phyloP scores from a whole-genome alignment of 352 stramenopile species.

The Phytophthora brassicae region DNA sequence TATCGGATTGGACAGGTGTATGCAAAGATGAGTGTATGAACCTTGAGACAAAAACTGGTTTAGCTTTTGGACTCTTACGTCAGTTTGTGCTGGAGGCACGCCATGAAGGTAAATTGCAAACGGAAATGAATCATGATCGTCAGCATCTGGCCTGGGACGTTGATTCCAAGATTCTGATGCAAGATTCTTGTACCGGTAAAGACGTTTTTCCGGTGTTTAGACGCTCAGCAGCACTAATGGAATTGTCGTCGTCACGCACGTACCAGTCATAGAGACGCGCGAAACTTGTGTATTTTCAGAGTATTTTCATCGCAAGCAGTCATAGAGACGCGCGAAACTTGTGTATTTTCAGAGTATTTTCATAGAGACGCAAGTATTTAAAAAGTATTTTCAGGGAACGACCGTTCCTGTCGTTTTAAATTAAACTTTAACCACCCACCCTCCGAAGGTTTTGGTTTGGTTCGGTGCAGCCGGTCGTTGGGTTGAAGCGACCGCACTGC shows the following conservation, averaged over 20 bases:
- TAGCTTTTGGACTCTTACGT: too few relatives aligned
- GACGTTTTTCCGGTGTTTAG: too few relatives aligned
- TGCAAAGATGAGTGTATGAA: too few relatives aligned
- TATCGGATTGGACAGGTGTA: too few relatives aligned
- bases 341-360: conserved; percentile 6
- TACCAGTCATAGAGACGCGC: conserved; percentile 6
- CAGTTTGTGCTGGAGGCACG: conserved; percentile 2
- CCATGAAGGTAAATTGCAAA: conserved; percentile 8
- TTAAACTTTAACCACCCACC: too few relatives aligned
- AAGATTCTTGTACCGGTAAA: conserved; percentile 3
- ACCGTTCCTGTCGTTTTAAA: too few relatives aligned
- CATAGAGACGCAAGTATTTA: conserved; percentile 13
- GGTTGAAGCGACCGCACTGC: too few relatives aligned
- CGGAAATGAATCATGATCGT: conserved; percentile 23
- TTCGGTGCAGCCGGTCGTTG: too few relatives aligned
- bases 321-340: conserved; percentile 8
- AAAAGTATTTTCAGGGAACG: too few relatives aligned
- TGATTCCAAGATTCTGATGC: background rate
- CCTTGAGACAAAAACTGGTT: conserved; percentile 18
- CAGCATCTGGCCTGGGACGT: conserved; percentile 2
- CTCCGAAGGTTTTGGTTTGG: too few relatives aligned
- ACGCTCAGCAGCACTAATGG: too few relatives aligned
- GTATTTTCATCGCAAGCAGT: conserved; percentile 8
- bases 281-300: conserved; percentile 4
- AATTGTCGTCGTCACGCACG: too few relatives aligned